A percentile compares a stretch with the other conserved stretches of the same genome.
Evolutionary conservation across 768 basidiomycete genomes (phyloP).

Genomic region (Coprinopsis cinerea): DNA sequence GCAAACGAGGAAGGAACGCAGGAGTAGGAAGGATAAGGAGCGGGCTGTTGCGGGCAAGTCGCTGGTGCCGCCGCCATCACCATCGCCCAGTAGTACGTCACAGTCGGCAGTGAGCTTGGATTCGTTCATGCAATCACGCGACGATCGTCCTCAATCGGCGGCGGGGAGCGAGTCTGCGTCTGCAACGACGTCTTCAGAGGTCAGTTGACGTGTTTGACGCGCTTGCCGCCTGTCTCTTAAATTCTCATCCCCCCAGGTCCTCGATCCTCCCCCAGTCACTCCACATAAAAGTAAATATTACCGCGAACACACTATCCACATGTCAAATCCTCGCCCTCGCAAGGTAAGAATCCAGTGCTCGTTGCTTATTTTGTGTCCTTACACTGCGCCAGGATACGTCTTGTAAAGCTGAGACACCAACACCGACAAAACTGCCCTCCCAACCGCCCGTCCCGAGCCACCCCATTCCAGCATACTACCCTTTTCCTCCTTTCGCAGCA

Average conservation of each 20-base stretch:
- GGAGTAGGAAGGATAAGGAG: constrained; percentile 41
- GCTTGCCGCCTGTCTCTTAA: constrained; percentile 15
- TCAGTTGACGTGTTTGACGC: constrained; percentile 32
- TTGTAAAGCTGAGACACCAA: constrained; percentile 40
- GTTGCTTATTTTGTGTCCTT: constrained; percentile 15
- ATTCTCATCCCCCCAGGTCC: constrained; percentile 14
- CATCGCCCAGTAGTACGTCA: constrained; percentile 47
- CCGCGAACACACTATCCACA: constrained; percentile 43
- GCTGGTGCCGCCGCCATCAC: constrained; percentile 37
- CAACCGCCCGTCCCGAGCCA: constrained; percentile 22
- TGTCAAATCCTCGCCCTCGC: constrained; percentile 20
- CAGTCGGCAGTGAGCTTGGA: constrained; percentile 40
- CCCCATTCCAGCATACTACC: constrained; percentile 27
- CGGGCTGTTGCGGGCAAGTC: constrained; percentile 33
- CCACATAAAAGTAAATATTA: constrained; percentile 61
- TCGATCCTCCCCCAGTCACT: constrained; percentile 38
- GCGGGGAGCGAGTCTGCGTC: constrained; percentile 26
- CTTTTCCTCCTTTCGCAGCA: constrained; percentile 36
- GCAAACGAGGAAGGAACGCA: constrained; percentile 49
- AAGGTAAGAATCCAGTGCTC: constrained; percentile 21
- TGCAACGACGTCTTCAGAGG: constrained; percentile 29
- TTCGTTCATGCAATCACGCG: constrained; percentile 52
- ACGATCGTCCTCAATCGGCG: constrained; percentile 33
- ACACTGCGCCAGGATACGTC: constrained; percentile 21
- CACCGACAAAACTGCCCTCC: constrained; percentile 31